phyloP scores from a whole-genome alignment of 78 protist genomes.

The Dictyostelium citrinum region DNA sequence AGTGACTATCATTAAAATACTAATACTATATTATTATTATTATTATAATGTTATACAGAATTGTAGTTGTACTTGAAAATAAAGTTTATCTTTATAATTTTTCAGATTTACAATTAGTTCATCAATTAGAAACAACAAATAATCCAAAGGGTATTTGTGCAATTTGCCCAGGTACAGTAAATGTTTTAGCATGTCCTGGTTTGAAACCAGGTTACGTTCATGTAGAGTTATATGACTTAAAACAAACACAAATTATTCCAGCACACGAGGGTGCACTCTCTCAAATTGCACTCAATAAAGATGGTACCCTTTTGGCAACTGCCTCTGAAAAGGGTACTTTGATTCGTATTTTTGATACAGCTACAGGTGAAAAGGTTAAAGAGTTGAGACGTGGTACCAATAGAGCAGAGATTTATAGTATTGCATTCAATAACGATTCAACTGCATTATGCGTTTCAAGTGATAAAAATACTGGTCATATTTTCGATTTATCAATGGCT shows the following conservation, averaged over 20 bases:
- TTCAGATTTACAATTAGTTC: conserved; percentile 86
- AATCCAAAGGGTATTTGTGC: conserved; percentile 95
- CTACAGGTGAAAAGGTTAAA: conserved; percentile 80
- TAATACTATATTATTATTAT: neutral
- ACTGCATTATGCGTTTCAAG: conserved; percentile 88
- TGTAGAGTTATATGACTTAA: conserved; percentile 68
- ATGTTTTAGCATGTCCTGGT: conserved; percentile 83
- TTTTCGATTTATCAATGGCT: conserved; percentile 84
- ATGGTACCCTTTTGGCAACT: conserved; percentile 95
- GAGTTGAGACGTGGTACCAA: conserved; percentile 96
- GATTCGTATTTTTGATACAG: conserved; percentile 94
- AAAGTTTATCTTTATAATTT: conserved; percentile 93
- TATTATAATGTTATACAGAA: conserved; percentile 53
- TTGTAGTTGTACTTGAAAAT: conserved; percentile 93
- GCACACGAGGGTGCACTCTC: conserved; percentile 90
- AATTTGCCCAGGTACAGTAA: conserved; percentile 82
- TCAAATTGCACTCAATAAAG: conserved; percentile 86
- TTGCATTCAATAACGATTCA: conserved; percentile 86
- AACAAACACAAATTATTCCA: conserved; percentile 42
- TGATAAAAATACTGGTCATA: conserved; percentile 95
- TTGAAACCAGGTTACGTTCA: conserved; percentile 77
- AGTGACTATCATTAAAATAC: too few relatives aligned
- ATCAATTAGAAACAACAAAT: conserved; percentile 89
- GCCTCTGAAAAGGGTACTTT: conserved; percentile 97
- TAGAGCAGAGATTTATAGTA: conserved; percentile 85